Evolutionary conservation across 2,329 filamentous ascomycete genomes (phyloP), one percentile per base, ranked within the genome.

Genomic region (Claviceps purpurea): DNA sequence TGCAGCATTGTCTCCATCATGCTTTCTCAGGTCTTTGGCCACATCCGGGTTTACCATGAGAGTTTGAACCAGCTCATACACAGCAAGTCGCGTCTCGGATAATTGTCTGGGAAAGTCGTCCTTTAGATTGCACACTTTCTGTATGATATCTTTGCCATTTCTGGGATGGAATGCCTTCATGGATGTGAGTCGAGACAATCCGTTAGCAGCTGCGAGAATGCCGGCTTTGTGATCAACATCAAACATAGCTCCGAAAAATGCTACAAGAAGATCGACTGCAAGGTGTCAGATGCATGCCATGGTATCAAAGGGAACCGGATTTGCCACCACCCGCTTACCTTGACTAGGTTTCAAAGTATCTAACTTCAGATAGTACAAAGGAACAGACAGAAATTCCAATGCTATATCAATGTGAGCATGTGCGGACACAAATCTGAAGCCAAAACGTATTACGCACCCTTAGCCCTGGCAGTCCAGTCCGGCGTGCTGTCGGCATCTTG

Each of bases 181-280:
- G 47, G 60, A 58, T 43, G 67, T 68, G 47, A 81, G 72, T 30
- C 70, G 68, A 1, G 68, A 67, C n/a, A 81, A 62, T 1, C 77
- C 77, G 45, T 71, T 74, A 3, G 76, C 68, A 2, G 77, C 76
- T 1, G 77, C 71, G 44, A 76, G 65, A 52, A 81, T 73, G 42
- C 78, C 78, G n/a, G 76, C 77, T 59, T 77, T 77, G 64, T 79
- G 76, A 56, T 81, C 77, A 50, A 76, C 73, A 2, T 74, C 74
- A 56, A 80, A 81, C 69, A 81, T 77, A 53, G 75, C 73, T 14
- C 74, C 73, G 52, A 81, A 81, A 65, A 80, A 81, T 39, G 68
- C 66, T 26, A 78, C 66, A 8, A 78, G 61, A 0, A 77, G 61
- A 49, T 73, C 71, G 37, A 76, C 68, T 70, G 48, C 11, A 10